These are phyloP conservation scores for Scleroderma citrinum DNA, from an alignment of 768 basidiomycete species.

Conservation along the genomic window DNA sequence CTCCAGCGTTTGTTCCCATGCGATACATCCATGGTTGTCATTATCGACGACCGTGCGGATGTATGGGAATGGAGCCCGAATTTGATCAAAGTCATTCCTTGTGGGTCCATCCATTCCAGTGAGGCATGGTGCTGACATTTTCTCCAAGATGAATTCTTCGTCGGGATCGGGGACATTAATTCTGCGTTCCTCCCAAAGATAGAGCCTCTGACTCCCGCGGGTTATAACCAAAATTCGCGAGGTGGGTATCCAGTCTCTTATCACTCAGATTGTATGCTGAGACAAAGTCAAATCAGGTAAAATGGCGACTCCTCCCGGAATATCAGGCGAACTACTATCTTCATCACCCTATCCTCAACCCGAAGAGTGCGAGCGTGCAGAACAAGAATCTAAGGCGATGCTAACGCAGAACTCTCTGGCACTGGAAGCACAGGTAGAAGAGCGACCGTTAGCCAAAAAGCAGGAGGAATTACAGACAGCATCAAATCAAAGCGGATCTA, in stretches of 20 bases:
- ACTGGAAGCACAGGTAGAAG: slow-evolving; percentile 79
- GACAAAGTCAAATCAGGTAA: slow-evolving; percentile 16
- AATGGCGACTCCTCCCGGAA: slow-evolving; percentile 7
- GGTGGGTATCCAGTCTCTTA: slow-evolving; percentile 12
- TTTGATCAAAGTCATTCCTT: slow-evolving; percentile 93
- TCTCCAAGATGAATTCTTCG: slow-evolving; percentile 86
- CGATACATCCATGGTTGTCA: slow-evolving; percentile 97
- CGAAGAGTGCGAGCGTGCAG: slow-evolving; percentile 40
- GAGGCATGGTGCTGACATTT: slow-evolving; percentile 1
- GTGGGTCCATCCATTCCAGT: slow-evolving; percentile 39
- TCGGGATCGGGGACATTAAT: slow-evolving; percentile 98
- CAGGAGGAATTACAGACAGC: slow-evolving; percentile 70
- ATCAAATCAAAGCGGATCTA: slow-evolving; percentile 13
- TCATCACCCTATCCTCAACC: slow-evolving; percentile 13
- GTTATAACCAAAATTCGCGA: slow-evolving; percentile 14
- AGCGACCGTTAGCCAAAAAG: slow-evolving; percentile 81
- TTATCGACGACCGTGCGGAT: slow-evolving; percentile 97
- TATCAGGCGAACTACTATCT: slow-evolving; percentile 10
- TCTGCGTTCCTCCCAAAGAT: slow-evolving; percentile 86
- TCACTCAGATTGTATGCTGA: background rate
- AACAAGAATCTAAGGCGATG: slow-evolving; percentile 48
- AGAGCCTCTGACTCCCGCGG: slow-evolving; percentile 36
- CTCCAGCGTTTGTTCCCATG: slow-evolving; percentile 91
- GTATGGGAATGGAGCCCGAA: slow-evolving; percentile 99
- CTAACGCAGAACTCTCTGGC: slow-evolving; percentile 66